Evolutionary conservation across 1,284 basidiomycete genomes (phyloP).

Genomic region (Moesziomyces parantarcticus): DNA sequence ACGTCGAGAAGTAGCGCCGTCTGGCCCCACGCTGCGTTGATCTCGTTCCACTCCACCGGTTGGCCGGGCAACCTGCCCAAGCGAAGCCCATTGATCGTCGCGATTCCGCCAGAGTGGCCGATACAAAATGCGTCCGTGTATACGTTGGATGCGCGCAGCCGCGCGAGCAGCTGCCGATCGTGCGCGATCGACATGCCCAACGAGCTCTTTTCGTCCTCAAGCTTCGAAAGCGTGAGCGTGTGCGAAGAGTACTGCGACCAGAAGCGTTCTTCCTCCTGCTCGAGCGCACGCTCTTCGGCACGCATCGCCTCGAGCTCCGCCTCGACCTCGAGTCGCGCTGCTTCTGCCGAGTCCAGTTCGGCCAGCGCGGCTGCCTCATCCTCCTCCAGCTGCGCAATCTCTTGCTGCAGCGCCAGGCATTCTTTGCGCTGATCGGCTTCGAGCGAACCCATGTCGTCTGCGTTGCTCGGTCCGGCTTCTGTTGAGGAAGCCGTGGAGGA

Average conservation of each 20-base stretch:
- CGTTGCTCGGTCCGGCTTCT: constrained; percentile 9
- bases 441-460: constrained; percentile 10
- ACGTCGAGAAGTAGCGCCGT: constrained; percentile 90
- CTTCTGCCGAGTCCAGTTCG: constrained; percentile 56
- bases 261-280: constrained; percentile 85
- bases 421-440: constrained; percentile 11
- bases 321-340: constrained; percentile 71
- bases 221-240: constrained; percentile 75
- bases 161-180: constrained; percentile 74
- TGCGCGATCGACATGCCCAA: constrained; percentile 74
- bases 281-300: constrained; percentile 78
- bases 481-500: constrained; percentile 11
- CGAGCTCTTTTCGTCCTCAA: constrained; percentile 77
- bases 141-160: constrained; percentile 92
- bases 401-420: constrained; percentile 11
- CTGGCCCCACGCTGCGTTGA: constrained; percentile 99
- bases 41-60: constrained; percentile 93
- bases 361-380: constrained; percentile 29
- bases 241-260: constrained; percentile 83
- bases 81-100: constrained; percentile 94
- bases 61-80: constrained; percentile 80
- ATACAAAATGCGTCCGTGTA: constrained; percentile 99
- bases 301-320: constrained; percentile 80
- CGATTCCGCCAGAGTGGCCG: constrained; percentile 87
- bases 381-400: constrained; percentile 38